A percentile compares a stretch with the other conserved stretches of the same genome.
These are phyloP conservation scores for Ustilago shanxiensis DNA, from an alignment of 1,284 basidiomycete species.

Conservation along the genomic window DNA sequence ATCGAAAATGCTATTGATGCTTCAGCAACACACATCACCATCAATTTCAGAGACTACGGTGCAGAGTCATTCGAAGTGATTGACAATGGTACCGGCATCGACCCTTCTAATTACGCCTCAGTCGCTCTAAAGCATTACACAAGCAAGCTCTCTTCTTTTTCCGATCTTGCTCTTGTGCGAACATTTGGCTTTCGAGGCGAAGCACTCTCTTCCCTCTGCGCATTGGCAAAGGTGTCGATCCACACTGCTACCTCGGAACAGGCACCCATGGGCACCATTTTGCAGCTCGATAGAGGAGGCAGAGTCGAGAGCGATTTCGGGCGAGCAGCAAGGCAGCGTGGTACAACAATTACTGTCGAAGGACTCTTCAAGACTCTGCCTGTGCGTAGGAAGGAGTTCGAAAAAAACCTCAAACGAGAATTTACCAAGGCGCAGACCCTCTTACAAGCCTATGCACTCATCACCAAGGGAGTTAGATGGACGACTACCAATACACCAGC, in stretches of 20 bases:
- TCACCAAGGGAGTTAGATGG: constrained; percentile 78
- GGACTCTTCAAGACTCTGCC: constrained; percentile 86
- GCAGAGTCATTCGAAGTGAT: constrained; percentile 87
- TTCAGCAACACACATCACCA: constrained; percentile 86
- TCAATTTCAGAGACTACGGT: constrained; percentile 90
- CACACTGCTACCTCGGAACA: constrained; percentile 62
- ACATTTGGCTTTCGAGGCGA: constrained; percentile 98
- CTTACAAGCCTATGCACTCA: constrained; percentile 89
- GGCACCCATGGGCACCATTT: constrained; percentile 65
- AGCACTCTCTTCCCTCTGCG: constrained; percentile 91
- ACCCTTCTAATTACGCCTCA: constrained; percentile 78
- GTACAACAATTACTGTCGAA: constrained; percentile 84
- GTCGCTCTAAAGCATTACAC: constrained; percentile 91
- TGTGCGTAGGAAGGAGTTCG: constrained; percentile 91
- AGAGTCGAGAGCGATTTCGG: constrained; percentile 54
- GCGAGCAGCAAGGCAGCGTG: constrained; percentile 81
- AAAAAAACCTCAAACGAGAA: constrained; percentile 89
- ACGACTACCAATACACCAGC: constrained; percentile 81
- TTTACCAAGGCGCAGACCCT: constrained; percentile 86
- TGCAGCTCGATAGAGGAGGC: constrained; percentile 58
- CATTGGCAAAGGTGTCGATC: constrained; percentile 76
- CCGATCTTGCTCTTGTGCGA: constrained; percentile 80
- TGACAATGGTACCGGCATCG: constrained; percentile 92
- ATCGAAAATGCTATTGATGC: constrained; percentile 97
- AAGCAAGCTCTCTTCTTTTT: constrained; percentile 85